These are phyloP conservation scores for Acacia concinna DNA, from an alignment of 331 rosid species.

Conservation along the genomic window DNA sequence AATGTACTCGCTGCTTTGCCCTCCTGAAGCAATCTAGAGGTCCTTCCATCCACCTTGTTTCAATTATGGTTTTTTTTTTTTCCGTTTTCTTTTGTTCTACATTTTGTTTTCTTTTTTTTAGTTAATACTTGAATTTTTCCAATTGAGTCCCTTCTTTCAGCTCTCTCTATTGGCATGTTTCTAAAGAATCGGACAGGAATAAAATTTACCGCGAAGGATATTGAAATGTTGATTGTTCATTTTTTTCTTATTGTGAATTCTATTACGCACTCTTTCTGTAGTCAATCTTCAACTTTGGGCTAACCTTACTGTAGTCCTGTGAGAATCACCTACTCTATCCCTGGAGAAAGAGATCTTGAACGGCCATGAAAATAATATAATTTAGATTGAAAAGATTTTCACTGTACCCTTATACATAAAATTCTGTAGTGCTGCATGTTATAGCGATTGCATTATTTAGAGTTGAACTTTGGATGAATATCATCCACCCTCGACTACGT, in stretches of 20 bases:
- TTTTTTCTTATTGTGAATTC: not conserved
- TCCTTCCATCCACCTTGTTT: slow-evolving; percentile 20
- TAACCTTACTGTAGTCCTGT: not conserved
- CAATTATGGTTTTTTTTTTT: not conserved
- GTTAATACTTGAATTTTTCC: not conserved
- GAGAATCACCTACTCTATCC: not conserved
- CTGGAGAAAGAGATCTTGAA: not conserved
- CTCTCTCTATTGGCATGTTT: not conserved
- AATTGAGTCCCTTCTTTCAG: not conserved
- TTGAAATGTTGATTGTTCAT: not conserved
- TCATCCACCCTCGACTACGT: not conserved
- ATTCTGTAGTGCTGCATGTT: not conserved
- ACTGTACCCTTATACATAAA: not conserved
- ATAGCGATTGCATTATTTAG: not conserved
- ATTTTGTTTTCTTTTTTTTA: not conserved
- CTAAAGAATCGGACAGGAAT: not conserved
- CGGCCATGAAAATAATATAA: slow-evolving; percentile 7
- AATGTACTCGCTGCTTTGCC: slow-evolving; percentile 28
- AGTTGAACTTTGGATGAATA: not conserved
- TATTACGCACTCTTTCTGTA: not conserved
- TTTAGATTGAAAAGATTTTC: not conserved
- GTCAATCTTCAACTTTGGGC: not conserved
- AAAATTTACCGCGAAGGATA: not conserved
- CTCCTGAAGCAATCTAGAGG: slow-evolving; percentile 42
- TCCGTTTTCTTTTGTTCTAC: not conserved